phyloP scores from a whole-genome alignment of 257 asterid genomes.

The Leptodermis oblonga region DNA sequence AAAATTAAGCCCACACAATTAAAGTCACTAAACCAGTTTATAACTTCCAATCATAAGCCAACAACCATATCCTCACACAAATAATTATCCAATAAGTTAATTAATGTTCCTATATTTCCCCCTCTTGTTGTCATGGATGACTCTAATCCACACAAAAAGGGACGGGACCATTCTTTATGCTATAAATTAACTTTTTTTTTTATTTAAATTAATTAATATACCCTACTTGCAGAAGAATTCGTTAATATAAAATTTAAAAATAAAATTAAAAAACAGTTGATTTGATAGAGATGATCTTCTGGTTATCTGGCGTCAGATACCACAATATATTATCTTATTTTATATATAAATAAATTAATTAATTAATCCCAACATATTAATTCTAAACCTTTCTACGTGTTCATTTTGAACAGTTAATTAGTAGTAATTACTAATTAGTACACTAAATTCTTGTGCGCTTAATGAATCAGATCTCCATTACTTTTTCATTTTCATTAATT shows the following conservation, averaged over 20 bases:
- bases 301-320: slow-evolving; percentile 33
- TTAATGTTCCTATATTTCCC: slow-evolving; percentile 7
- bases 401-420: slow-evolving; percentile 17
- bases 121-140: slow-evolving; percentile 65
- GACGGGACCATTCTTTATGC: slow-evolving; percentile 24
- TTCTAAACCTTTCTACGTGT: slow-evolving; percentile 27
- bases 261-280: slow-evolving; percentile 21
- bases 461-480: slow-evolving; percentile 24
- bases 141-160: slow-evolving; percentile 42
- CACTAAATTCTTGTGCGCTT: slow-evolving; percentile 4
- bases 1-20: not conserved
- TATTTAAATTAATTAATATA: not conserved
- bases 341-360: slow-evolving; percentile 14
- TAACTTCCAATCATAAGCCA: slow-evolving; percentile 31
- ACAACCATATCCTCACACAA: slow-evolving; percentile 45
- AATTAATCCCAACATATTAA: slow-evolving; percentile 12
- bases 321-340: no score
- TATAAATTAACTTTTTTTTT: not conserved
- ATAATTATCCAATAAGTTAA: slow-evolving; percentile 15
- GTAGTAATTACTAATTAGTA: slow-evolving; percentile 1
- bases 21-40: not conserved
- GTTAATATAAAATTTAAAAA: not conserved
- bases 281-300: slow-evolving; percentile 38
- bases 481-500: not conserved
- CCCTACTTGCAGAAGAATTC: slow-evolving; percentile 2